phyloP scores from a whole-genome alignment of 352 stramenopile species.

The Globisporangium splendens region DNA sequence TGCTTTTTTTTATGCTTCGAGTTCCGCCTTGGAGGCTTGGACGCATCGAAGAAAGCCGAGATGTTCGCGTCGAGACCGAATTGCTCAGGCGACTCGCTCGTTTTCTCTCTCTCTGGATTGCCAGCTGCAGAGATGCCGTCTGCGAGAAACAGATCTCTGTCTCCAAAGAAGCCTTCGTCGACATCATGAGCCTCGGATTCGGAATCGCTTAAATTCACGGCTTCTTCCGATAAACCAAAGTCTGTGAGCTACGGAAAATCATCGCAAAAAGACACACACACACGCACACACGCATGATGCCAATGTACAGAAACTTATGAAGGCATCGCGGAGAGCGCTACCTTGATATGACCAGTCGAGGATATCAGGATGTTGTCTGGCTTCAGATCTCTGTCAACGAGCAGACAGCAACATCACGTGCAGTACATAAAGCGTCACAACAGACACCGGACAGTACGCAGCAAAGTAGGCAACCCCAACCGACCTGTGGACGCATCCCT shows the following conservation, averaged over 20 bases:
- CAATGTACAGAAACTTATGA: not conserved
- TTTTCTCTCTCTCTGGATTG: not conserved
- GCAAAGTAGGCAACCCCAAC: not conserved
- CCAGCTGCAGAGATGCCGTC: not conserved
- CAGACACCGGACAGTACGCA: not conserved
- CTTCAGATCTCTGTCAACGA: conserved; percentile 72
- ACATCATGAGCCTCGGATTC: conserved; percentile 22
- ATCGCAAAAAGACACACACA: not conserved
- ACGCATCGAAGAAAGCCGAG: conserved; percentile 17
- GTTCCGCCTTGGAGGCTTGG: conserved; percentile 7
- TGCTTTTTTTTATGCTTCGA: conserved; percentile 37
- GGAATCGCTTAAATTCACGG: conserved; percentile 45
- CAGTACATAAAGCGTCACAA: not conserved
- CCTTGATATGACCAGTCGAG: conserved; percentile 85
- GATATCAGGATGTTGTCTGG: conserved; percentile 90
- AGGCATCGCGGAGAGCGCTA: conserved; percentile 6
- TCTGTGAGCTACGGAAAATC: conserved; percentile 63
- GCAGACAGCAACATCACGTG: conserved; percentile 7
- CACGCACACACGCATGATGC: not conserved
- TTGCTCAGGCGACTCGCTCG: conserved; percentile 15
- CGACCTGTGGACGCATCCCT: conserved; percentile 82
- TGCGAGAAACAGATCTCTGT: conserved; percentile 12
- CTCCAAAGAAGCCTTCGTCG: conserved; percentile 13
- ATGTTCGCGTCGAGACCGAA: conserved; percentile 22
- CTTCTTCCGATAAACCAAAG: conserved; percentile 84